A percentile compares a stretch with the other conserved stretches of the same genome.
Evolutionary conservation across 1,284 basidiomycete species (phyloP).

Genomic region (Leccinum griseonigrum): DNA sequence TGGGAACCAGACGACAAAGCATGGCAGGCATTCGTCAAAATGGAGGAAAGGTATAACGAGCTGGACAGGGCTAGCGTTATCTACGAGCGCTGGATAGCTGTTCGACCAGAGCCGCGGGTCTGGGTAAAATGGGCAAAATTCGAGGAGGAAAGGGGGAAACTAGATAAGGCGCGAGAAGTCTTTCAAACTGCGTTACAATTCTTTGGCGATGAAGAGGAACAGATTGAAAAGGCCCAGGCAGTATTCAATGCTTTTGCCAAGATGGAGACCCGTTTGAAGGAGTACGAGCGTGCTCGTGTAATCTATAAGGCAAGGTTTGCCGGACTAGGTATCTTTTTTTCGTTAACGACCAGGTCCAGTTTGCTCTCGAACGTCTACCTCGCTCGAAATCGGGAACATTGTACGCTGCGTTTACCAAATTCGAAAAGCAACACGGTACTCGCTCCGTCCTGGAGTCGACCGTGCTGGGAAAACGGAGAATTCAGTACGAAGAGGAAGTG

Average conservation of each 20-base stretch:
- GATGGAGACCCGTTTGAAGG: slow-evolving; percentile 96
- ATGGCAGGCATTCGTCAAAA: slow-evolving; percentile 97
- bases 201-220: slow-evolving; percentile 96
- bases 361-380: slow-evolving; percentile 88
- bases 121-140: slow-evolving; percentile 99
- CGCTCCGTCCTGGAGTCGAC: slow-evolving; percentile 88
- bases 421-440: slow-evolving; percentile 97
- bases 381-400: slow-evolving; percentile 84
- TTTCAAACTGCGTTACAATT: slow-evolving; percentile 97
- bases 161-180: slow-evolving; percentile 93
- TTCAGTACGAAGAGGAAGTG: slow-evolving; percentile 96
- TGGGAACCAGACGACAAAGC: slow-evolving; percentile 99
- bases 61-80: slow-evolving; percentile 88
- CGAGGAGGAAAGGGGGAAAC: slow-evolving; percentile 85
- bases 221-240: slow-evolving; percentile 95
- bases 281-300: slow-evolving; percentile 93
- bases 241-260: slow-evolving; percentile 97
- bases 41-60: slow-evolving; percentile 94
- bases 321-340: not conserved
- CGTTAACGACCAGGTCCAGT: slow-evolving; percentile 45
- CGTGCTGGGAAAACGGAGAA: slow-evolving; percentile 92
- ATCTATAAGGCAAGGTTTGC: slow-evolving; percentile 81
- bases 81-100: slow-evolving; percentile 93
- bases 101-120: slow-evolving; percentile 90
- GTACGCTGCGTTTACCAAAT: slow-evolving; percentile 92